A percentile compares a stretch with the other conserved stretches of the same genome.
phyloP scores from a whole-genome alignment of 2,329 filamentous ascomycete species.

The Nemania sp. region DNA sequence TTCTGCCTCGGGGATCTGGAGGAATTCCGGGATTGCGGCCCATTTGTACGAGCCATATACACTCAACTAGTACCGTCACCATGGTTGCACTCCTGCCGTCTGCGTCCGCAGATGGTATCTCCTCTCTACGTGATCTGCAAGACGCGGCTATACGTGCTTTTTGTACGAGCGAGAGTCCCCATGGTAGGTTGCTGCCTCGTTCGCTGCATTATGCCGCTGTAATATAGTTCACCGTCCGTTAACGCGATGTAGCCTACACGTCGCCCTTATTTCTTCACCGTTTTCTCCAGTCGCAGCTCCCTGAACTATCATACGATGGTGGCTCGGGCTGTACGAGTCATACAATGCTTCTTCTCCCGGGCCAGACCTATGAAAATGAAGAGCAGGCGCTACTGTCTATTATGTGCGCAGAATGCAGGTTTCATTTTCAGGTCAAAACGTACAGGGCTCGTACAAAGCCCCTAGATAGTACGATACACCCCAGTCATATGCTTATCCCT shows the following conservation, averaged over 20 bases:
- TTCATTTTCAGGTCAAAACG: conserved; percentile 39
- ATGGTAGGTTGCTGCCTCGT: conserved; percentile 17
- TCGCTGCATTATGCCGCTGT: background rate
- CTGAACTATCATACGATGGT: conserved; percentile 25
- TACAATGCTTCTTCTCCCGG: conserved; percentile 34
- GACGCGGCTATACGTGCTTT: conserved; percentile 16
- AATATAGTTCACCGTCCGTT: conserved; percentile 3
- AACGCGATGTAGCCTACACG: conserved; percentile 34
- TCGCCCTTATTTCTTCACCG: conserved; percentile 37
- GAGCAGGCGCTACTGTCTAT: conserved; percentile 33
- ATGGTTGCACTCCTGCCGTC: conserved; percentile 14
- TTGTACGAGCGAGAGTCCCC: background rate
- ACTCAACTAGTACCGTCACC: background rate
- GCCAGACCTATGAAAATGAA: conserved; percentile 27
- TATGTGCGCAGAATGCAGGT: conserved; percentile 36
- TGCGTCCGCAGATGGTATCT: background rate
- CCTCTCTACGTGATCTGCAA: conserved; percentile 1
- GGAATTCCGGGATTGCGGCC: background rate
- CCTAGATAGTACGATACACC: conserved; percentile 27
- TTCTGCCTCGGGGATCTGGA: background rate
- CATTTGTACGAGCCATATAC: background rate
- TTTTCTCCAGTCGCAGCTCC: conserved; percentile 32
- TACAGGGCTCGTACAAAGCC: conserved; percentile 20
- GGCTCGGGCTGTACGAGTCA: conserved; percentile 30
- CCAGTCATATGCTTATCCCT: conserved; percentile 38